Percentiles rank a stretch among this genome's conserved stretches.
These are phyloP conservation scores for Malassezia furfur DNA, from an alignment of 1,284 basidiomycete species.

Conservation along the genomic window DNA sequence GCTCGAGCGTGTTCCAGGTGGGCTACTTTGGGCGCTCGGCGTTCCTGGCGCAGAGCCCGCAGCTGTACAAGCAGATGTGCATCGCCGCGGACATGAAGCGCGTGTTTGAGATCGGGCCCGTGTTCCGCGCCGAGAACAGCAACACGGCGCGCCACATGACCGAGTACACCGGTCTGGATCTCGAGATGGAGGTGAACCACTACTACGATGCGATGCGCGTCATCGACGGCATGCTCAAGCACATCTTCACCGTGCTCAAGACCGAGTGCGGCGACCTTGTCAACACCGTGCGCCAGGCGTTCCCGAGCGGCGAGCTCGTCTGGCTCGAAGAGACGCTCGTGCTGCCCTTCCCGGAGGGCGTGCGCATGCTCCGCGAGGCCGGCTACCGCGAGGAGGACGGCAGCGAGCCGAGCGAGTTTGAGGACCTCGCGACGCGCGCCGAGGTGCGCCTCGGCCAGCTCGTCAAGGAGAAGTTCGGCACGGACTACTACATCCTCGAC, in stretches of 20 bases:
- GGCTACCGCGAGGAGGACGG: slow-evolving; percentile 42
- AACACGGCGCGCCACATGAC: slow-evolving; percentile 44
- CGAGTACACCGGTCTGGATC: slow-evolving; percentile 43
- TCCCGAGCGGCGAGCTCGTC: slow-evolving; percentile 35
- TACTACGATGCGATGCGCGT: slow-evolving; percentile 41
- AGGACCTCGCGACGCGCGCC: slow-evolving; percentile 59
- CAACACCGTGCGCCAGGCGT: slow-evolving; percentile 30
- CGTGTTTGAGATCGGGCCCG: slow-evolving; percentile 44
- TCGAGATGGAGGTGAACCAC: slow-evolving; percentile 43
- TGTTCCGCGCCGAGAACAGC: slow-evolving; percentile 45
- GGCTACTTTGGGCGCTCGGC: slow-evolving; percentile 44
- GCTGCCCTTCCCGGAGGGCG: slow-evolving; percentile 75
- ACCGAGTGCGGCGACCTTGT: slow-evolving; percentile 24
- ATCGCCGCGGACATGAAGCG: slow-evolving; percentile 39
- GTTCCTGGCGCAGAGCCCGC: slow-evolving; percentile 39
- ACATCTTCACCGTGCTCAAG: slow-evolving; percentile 30
- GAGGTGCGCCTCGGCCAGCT: slow-evolving; percentile 83
- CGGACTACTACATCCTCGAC: slow-evolving; percentile 56
- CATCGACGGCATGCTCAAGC: slow-evolving; percentile 42
- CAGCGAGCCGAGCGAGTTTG: slow-evolving; percentile 30
- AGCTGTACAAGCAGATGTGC: slow-evolving; percentile 46
- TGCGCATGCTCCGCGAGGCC: slow-evolving; percentile 57
- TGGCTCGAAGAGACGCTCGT: slow-evolving; percentile 50
- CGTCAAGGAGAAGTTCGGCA: slow-evolving; percentile 83
- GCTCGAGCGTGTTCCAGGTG: slow-evolving; percentile 39